Evolutionary conservation across 2,329 filamentous ascomycete genomes (phyloP).

Genomic region (Colletotrichum sp.): DNA sequence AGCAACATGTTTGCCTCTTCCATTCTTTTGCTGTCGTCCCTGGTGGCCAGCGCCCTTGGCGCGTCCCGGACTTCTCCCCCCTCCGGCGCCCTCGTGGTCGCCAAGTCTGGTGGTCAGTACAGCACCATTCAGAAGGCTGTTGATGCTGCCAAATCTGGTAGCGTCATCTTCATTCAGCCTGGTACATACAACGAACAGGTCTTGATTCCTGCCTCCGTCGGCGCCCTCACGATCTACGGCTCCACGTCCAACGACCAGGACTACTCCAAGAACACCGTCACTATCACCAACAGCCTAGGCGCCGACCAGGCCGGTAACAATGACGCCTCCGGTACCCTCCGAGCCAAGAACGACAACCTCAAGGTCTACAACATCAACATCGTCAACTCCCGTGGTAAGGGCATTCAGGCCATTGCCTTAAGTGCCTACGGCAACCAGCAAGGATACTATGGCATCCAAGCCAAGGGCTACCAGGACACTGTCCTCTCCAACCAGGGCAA

Average conservation of each 20-base stretch:
- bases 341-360: conserved; percentile 44
- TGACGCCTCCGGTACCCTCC: conserved; percentile 41
- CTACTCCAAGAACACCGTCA: conserved; percentile 57
- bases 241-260: conserved; percentile 30
- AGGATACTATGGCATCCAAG: conserved; percentile 59
- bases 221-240: conserved; percentile 69
- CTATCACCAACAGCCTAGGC: conserved; percentile 41
- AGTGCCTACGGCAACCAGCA: conserved; percentile 41
- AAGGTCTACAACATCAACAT: conserved; percentile 65
- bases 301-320: conserved; percentile 46
- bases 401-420: conserved; percentile 58
- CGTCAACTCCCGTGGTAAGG: conserved; percentile 50
- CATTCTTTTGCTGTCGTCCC: conserved; percentile 18
- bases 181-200: conserved; percentile 47
- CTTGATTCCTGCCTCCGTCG: conserved; percentile 51
- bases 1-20: conserved; percentile 4
- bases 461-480: conserved; percentile 61
- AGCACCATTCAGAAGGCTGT: conserved; percentile 55
- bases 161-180: conserved; percentile 38
- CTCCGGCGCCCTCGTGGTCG: conserved; percentile 35
- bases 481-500: conserved; percentile 52
- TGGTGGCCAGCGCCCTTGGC: conserved; percentile 19
- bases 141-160: conserved; percentile 56
- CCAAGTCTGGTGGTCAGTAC: conserved; percentile 28
- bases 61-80: conserved; percentile 33